These are phyloP conservation scores for Pichia sp. DNA, from an alignment of 1,139 yeast species.

Conservation along the genomic window DNA sequence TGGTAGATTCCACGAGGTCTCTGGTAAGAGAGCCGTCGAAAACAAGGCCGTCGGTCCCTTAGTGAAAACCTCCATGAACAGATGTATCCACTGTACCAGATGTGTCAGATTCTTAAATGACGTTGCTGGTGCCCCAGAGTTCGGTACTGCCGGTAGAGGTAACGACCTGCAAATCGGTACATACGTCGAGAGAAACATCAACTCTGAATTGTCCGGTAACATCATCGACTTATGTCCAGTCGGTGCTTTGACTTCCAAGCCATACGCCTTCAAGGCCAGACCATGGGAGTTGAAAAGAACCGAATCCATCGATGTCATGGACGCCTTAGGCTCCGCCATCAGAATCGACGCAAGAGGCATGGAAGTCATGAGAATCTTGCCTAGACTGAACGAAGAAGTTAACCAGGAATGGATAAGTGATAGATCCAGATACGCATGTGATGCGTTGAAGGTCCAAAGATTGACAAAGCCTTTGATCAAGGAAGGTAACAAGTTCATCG, in stretches of 20 bases:
- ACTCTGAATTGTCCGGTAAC: slow-evolving; percentile 84
- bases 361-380: slow-evolving; percentile 84
- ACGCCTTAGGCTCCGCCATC: slow-evolving; percentile 77
- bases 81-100: slow-evolving; percentile 91
- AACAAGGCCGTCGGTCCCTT: slow-evolving; percentile 88
- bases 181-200: slow-evolving; percentile 77
- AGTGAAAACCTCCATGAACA: slow-evolving; percentile 86
- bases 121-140: slow-evolving; percentile 89
- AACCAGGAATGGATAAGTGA: slow-evolving; percentile 93
- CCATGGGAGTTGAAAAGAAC: slow-evolving; percentile 94
- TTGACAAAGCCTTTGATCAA: slow-evolving; percentile 77
- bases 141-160: slow-evolving; percentile 87
- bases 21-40: slow-evolving; percentile 87
- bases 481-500: slow-evolving; percentile 64
- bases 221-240: slow-evolving; percentile 88
- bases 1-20: slow-evolving; percentile 76
- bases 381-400: slow-evolving; percentile 80
- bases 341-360: slow-evolving; percentile 85
- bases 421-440: slow-evolving; percentile 81
- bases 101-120: slow-evolving; percentile 89
- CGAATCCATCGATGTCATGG: slow-evolving; percentile 81
- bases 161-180: slow-evolving; percentile 92
- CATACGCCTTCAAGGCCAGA: slow-evolving; percentile 86
- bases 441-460: slow-evolving; percentile 83
- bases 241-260: slow-evolving; percentile 87